Evolutionary conservation across 2,329 filamentous ascomycete species (phyloP).

Genomic region (Curvularia lunata): DNA sequence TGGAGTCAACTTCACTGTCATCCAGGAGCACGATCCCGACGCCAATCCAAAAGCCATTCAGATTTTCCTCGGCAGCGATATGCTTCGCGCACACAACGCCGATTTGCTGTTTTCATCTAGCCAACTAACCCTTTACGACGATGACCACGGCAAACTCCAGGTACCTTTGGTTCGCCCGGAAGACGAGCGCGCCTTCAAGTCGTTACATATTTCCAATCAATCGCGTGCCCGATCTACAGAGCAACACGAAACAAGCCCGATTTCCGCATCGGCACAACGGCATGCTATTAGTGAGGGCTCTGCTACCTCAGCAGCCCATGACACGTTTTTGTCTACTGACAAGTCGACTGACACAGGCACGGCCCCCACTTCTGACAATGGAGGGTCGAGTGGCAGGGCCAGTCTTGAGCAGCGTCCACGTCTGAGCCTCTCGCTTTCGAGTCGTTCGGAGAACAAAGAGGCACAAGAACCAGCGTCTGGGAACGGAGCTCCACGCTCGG

Average conservation of each 20-base stretch:
- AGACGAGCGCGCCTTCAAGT: slow-evolving; percentile 80
- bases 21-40: slow-evolving; percentile 60
- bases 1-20: slow-evolving; percentile 77
- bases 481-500: slow-evolving; percentile 34
- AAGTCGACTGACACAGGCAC: slow-evolving; percentile 25
- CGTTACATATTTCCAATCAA: slow-evolving; percentile 67
- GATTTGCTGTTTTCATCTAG: slow-evolving; percentile 94
- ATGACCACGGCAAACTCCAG: slow-evolving; percentile 83
- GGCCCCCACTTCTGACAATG: slow-evolving; percentile 38
- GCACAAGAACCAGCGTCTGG: slow-evolving; percentile 25
- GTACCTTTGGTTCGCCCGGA: slow-evolving; percentile 93
- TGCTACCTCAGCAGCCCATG: slow-evolving; percentile 5
- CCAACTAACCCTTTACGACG: slow-evolving; percentile 83
- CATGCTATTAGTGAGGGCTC: slow-evolving; percentile 9
- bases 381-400: slow-evolving; percentile 33
- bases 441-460: slow-evolving; percentile 32
- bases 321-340: slow-evolving; percentile 7
- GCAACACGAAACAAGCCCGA: slow-evolving; percentile 7
- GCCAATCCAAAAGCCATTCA: slow-evolving; percentile 70
- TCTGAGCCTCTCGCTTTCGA: slow-evolving; percentile 26
- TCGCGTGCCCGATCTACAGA: slow-evolving; percentile 10
- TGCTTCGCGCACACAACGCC: slow-evolving; percentile 82
- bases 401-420: slow-evolving; percentile 44
- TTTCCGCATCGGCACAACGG: slow-evolving; percentile 10
- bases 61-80: slow-evolving; percentile 89